These are phyloP conservation scores for Actinomortierella wolfii DNA, from an alignment of 371 early-diverging fungal genomes.

Conservation along the genomic window DNA sequence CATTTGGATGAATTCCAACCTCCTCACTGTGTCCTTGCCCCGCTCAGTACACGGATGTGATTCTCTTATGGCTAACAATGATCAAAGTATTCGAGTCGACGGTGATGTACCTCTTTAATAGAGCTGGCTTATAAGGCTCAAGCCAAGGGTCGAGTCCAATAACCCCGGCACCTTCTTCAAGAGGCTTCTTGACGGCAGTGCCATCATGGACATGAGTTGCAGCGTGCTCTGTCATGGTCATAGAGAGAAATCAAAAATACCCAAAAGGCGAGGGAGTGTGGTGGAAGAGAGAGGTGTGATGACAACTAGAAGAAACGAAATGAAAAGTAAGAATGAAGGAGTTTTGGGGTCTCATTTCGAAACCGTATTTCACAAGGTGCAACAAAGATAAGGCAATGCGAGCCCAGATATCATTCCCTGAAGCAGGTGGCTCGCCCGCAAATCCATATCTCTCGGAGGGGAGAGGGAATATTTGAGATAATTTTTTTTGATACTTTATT, in stretches of 20 bases:
- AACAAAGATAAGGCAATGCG: no score
- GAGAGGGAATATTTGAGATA: no score
- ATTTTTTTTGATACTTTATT: no score
- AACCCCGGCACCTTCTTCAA: constrained; percentile 66
- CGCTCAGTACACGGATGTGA: no score
- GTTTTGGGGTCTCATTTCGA: background rate
- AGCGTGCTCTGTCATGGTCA: constrained; percentile 4
- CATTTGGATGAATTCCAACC: no score
- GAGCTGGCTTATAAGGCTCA: constrained; percentile 63
- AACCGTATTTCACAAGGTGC: no score
- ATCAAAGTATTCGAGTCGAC: no score
- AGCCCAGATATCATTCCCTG: no score
- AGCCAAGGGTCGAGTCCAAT: constrained; percentile 74
- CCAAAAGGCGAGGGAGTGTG: background rate
- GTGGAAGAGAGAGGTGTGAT: background rate
- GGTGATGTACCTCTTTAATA: constrained; percentile 58
- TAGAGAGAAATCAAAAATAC: background rate
- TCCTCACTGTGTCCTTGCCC: no score
- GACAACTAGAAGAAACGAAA: background rate
- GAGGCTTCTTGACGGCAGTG: background rate
- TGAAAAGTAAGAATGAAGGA: background rate
- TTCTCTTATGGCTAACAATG: no score
- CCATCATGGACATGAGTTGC: background rate
- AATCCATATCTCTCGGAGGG: no score
- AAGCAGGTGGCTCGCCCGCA: no score